phyloP scores from a whole-genome alignment of 2,329 filamentous ascomycete species.

The Aspergillus pseudotamarii region DNA sequence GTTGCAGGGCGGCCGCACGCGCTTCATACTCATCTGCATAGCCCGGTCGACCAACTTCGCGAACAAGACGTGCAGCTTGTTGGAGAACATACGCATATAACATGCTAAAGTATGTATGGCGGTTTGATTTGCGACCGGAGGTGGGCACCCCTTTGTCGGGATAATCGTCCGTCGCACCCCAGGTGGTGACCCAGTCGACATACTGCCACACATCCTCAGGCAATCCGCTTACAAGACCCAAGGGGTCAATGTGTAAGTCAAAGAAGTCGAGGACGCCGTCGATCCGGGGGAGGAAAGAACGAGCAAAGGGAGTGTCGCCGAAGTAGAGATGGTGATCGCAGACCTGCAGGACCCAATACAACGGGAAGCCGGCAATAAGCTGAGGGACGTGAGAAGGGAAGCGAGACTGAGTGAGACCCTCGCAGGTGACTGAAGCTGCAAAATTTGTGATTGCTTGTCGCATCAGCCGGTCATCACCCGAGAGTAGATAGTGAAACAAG shows the following conservation, averaged over 20 bases:
- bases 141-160: conserved; percentile 46
- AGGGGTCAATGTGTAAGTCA: conserved; percentile 19
- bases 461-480: conserved; percentile 36
- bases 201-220: conserved; percentile 36
- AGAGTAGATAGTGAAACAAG: conserved; percentile 38
- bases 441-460: conserved; percentile 38
- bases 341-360: conserved; percentile 38
- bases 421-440: conserved; percentile 27
- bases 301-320: conserved; percentile 29
- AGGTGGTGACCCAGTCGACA: conserved; percentile 39
- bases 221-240: conserved; percentile 27
- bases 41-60: conserved; percentile 36
- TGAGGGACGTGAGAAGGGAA: conserved; percentile 36
- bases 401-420: conserved; percentile 35
- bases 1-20: conserved; percentile 21
- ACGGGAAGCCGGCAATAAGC: conserved; percentile 32
- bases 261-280: conserved; percentile 31
- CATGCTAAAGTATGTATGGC: conserved; percentile 46
- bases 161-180: conserved; percentile 32
- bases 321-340: conserved; percentile 36
- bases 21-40: conserved; percentile 32
- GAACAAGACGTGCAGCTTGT: conserved; percentile 35
- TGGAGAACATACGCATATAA: conserved; percentile 43
- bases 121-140: conserved; percentile 38
- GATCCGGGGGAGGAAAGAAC: conserved; percentile 26